A percentile compares a stretch with the other conserved stretches of the same genome.
Conservation (phyloP, 495 filamentous ascomycete genomes). For the Trichoderma gamsii region DNA sequence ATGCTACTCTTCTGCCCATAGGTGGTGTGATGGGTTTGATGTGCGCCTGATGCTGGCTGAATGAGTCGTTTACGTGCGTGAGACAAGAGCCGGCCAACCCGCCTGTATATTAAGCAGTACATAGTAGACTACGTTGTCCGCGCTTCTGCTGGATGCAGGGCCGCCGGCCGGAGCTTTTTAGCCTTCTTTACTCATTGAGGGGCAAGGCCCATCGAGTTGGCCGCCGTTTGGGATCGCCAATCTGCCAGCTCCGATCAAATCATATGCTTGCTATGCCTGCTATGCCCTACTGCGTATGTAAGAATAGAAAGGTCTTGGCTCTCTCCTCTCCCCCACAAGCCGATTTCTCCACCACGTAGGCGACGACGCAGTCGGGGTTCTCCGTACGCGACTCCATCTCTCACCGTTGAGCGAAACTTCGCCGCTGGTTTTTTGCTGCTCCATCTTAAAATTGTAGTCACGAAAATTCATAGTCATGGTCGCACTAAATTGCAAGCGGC, state of each 20-base stretch:
- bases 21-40: not conserved
- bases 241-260: not conserved
- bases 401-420: conserved; percentile 5
- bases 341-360: not conserved
- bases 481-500: not conserved
- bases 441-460: not conserved
- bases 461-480: not conserved
- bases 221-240: no score
- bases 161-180: not conserved
- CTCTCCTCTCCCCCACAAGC: conserved; percentile 6
- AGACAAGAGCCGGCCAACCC: no score
- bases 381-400: conserved; percentile 9
- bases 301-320: not conserved
- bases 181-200: not conserved
- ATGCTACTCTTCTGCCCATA: not conserved
- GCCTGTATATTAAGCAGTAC: no score
- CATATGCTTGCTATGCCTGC: no score
- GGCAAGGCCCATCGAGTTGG: not conserved
- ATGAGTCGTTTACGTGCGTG: not conserved
- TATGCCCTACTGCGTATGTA: not conserved
- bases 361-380: conserved; percentile 1
- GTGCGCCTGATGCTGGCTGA: not conserved
- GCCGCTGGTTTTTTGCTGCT: not conserved
- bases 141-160: not conserved
- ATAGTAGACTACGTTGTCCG: no score